Evolutionary conservation across 352 stramenopile species (phyloP).

Genomic region (Globisporangium sylvaticum): DNA sequence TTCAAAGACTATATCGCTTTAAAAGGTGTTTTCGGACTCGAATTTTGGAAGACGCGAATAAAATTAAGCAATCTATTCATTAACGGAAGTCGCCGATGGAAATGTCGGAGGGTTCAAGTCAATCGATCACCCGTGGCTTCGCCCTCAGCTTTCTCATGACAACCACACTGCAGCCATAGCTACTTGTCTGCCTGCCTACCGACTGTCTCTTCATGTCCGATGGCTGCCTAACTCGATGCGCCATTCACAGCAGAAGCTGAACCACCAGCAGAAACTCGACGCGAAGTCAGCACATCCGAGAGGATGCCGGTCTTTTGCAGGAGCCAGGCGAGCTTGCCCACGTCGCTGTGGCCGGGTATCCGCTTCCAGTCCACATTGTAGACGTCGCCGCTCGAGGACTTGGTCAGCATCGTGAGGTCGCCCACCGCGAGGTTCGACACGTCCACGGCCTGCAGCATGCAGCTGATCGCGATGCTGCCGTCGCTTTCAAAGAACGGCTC

Average conservation of each 20-base stretch:
- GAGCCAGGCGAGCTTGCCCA: conserved; percentile 68
- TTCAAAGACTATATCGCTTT: neutral
- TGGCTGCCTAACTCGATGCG: neutral
- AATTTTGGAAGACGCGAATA: neutral
- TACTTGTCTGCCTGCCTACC: neutral
- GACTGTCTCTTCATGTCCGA: neutral
- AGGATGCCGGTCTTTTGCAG: conserved; percentile 63
- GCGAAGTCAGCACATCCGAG: conserved; percentile 19
- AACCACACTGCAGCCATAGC: neutral
- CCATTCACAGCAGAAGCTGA: conserved; percentile 4
- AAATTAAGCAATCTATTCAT: neutral
- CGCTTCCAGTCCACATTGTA: conserved; percentile 71
- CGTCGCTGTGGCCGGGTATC: conserved; percentile 75
- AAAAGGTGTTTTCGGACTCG: neutral
- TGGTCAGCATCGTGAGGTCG: conserved; percentile 29
- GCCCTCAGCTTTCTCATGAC: neutral
- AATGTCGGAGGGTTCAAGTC: neutral
- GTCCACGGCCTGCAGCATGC: conserved; percentile 66
- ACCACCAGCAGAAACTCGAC: neutral
- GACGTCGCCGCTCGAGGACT: conserved; percentile 41
- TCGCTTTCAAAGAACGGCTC: conserved; percentile 64
- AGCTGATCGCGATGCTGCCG: conserved; percentile 59
- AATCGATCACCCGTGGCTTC: neutral
- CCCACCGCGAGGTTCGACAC: conserved; percentile 26
- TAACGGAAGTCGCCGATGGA: neutral